These are phyloP conservation scores for Lasiodiplodia sp. DNA, from an alignment of 2,329 filamentous ascomycete species.

Conservation along the genomic window DNA sequence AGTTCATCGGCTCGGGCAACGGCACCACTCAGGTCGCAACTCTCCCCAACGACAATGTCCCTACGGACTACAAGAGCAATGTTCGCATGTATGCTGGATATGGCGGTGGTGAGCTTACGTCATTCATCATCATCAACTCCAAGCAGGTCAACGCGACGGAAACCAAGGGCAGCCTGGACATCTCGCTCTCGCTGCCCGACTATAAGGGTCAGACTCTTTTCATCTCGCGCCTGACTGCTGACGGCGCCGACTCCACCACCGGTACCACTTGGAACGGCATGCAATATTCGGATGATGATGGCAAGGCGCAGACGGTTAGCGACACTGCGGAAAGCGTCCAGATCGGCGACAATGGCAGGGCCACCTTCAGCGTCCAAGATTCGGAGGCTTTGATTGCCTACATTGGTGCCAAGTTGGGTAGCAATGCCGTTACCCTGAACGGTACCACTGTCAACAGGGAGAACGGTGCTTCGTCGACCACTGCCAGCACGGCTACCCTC, in stretches of 20 bases:
- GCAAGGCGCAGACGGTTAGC: slow-evolving; percentile 48
- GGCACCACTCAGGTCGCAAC: slow-evolving; percentile 54
- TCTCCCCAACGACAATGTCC: slow-evolving; percentile 41
- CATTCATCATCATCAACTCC: slow-evolving; percentile 57
- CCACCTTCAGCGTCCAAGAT: slow-evolving; percentile 49
- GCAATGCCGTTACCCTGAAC: slow-evolving; percentile 37
- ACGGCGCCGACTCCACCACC: slow-evolving; percentile 52
- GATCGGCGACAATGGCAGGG: slow-evolving; percentile 45
- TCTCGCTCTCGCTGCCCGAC: slow-evolving; percentile 51
- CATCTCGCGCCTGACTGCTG: slow-evolving; percentile 56
- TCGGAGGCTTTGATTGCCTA: slow-evolving; percentile 57
- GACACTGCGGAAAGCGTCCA: slow-evolving; percentile 42
- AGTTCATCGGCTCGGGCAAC: slow-evolving; percentile 57
- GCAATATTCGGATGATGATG: slow-evolving; percentile 51
- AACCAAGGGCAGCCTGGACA: slow-evolving; percentile 49
- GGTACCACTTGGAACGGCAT: slow-evolving; percentile 58
- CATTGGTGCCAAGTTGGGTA: slow-evolving; percentile 49
- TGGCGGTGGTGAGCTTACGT: slow-evolving; percentile 50
- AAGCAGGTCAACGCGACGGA: slow-evolving; percentile 52
- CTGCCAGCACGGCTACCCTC: not conserved
- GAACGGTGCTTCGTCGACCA: not conserved
- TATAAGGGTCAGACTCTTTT: slow-evolving; percentile 53
- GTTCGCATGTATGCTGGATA: slow-evolving; percentile 57
- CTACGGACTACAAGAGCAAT: slow-evolving; percentile 49
- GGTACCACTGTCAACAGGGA: slow-evolving; percentile 13